Evolutionary conservation across 2,329 filamentous ascomycete species (phyloP).

Genomic region (Hymenotorrendiella dingleyae): DNA sequence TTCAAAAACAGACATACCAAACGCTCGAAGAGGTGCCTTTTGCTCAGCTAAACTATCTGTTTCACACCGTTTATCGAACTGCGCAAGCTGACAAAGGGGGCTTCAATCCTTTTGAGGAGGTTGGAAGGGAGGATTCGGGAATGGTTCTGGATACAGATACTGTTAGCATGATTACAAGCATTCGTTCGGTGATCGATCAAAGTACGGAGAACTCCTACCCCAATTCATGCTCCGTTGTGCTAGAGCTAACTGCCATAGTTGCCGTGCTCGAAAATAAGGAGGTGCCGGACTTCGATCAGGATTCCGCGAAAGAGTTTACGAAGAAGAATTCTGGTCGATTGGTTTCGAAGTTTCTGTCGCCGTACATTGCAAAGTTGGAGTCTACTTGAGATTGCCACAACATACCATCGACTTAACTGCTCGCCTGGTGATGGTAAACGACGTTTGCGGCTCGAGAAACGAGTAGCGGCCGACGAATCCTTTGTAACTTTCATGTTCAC

Average conservation of each 20-base stretch:
- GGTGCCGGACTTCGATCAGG: slow-evolving; percentile 2
- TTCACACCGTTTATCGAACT: slow-evolving; percentile 18
- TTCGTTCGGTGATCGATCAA: slow-evolving; percentile 4
- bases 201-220: slow-evolving; percentile 1
- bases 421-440: no score
- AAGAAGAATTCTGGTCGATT: slow-evolving; percentile 12
- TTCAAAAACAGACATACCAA: slow-evolving; percentile 6
- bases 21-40: slow-evolving; percentile 10
- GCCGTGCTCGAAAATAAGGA: background rate
- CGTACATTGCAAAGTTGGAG: slow-evolving; percentile 42
- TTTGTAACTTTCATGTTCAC: no score
- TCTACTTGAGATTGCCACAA: no score
- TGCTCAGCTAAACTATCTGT: slow-evolving; percentile 13
- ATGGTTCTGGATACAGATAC: slow-evolving; percentile 3
- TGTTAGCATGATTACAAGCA: slow-evolving; percentile 7
- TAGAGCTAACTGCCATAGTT: slow-evolving; percentile 1
- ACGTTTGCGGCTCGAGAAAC: no score
- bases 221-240: background rate
- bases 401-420: no score
- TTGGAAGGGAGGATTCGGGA: background rate
- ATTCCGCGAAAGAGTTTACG: slow-evolving; percentile 1
- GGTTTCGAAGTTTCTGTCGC: slow-evolving; percentile 36
- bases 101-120: slow-evolving; percentile 12
- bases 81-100: slow-evolving; percentile 10
- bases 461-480: no score